Base-by-base conservation (phyloP, 1,284 basidiomycete species). In the Boletellus sp. region DNA sequence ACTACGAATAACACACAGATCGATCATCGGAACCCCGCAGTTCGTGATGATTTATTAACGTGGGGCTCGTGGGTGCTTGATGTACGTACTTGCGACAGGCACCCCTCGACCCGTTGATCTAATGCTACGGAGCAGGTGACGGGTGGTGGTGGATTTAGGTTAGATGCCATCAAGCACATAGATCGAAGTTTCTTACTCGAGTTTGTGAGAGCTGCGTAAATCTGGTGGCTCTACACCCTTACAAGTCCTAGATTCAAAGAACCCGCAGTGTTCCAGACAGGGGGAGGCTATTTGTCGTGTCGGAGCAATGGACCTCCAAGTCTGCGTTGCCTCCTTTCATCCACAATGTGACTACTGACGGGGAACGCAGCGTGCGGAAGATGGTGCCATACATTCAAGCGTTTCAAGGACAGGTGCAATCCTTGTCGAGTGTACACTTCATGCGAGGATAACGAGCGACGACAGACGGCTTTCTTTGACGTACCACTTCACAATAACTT, bases 91-190 rank as follows among this genome's bases (percentile, higher is more conserved):
- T 40, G 30, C 18, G 13, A 26, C 44, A 16, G n/a, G 32, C 30
- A 22, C 33, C 10, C 6, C 40, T 54, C 44, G 40, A 15, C 30
- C 6, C 12, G 26, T 36, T 35, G 18, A 8, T 40, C 24, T 57
- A 44, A 58, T 26, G 8, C 16, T 30, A 8, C 18, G 39, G 47
- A 42, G 28, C 49, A 93, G 82, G 88, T 85, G 38, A 93, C 89
- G 1, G 86, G 86, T 5, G 89, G 85, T 11, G 74, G 76, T 26
- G 93, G 93, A 4, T 93, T 94, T 70, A 79, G 93, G 41, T 78
- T 95, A 35, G 93, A 95, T 61, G 93, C 93, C 12, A 89, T 93
- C 62, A 95, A 94, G 66, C 88, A 91, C 58, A 85, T 89, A 53
- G 87, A 91, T 64, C 72, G 77, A 51, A 71, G 71, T 26, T 91